phyloP scores from a whole-genome alignment of 306 rosid genomes.

The Medicago truncatula region DNA sequence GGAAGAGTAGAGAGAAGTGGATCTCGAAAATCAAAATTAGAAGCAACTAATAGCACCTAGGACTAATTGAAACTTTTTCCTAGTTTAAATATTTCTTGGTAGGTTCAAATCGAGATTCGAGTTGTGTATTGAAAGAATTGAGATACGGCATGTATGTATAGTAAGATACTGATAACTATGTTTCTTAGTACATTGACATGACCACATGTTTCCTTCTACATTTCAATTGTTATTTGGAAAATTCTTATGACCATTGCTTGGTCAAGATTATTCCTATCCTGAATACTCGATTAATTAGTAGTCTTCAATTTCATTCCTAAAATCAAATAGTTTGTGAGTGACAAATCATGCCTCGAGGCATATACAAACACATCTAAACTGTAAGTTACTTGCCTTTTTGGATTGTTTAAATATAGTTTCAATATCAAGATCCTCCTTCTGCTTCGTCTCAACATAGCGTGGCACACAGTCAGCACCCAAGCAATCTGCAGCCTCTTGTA shows the following conservation, averaged over 20 bases:
- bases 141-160: too few species aligned
- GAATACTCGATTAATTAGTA: constrained; percentile 13
- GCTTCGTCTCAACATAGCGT: constrained; percentile 81
- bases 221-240: constrained; percentile 24
- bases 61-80: too few species aligned
- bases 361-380: not conserved
- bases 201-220: constrained; percentile 12
- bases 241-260: constrained; percentile 11
- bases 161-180: too few species aligned
- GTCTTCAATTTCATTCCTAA: constrained; percentile 2
- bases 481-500: constrained; percentile 97
- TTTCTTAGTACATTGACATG: constrained; percentile 9
- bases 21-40: not conserved
- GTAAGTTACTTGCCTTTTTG: constrained; percentile 59
- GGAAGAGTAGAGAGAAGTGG: not conserved
- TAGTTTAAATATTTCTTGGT: too few species aligned
- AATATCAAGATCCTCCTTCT: constrained; percentile 62
- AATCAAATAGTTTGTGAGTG: constrained; percentile 4
- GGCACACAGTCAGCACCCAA: constrained; percentile 93
- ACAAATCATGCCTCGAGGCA: constrained; percentile 1
- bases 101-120: too few species aligned
- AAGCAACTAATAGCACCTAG: too few species aligned
- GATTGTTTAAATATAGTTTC: constrained; percentile 57
- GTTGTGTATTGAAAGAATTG: too few species aligned
- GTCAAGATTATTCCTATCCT: constrained; percentile 26